Percentiles rank a stretch among this genome's conserved stretches.
Conservation (phyloP, 768 basidiomycete species). For the Punctularia strigosozonata region DNA sequence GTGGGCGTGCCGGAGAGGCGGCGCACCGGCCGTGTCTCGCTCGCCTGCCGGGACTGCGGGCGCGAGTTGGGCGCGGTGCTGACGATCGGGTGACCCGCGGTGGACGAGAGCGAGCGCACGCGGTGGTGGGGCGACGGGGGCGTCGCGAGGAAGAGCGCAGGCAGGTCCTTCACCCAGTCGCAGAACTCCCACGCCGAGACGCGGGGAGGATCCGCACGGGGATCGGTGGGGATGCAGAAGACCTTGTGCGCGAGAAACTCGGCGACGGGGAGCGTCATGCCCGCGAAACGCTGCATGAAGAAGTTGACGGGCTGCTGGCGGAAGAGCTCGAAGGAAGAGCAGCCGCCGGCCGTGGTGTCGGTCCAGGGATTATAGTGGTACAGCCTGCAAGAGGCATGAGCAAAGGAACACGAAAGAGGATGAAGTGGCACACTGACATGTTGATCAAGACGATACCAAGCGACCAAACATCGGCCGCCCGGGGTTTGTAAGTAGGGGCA, state of each 20-base stretch:
- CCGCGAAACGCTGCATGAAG: constrained; percentile 83
- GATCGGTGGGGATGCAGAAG: constrained; percentile 67
- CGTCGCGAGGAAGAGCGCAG: constrained; percentile 47
- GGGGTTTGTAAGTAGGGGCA: constrained; percentile 87
- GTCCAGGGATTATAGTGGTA: constrained; percentile 99
- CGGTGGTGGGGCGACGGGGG: constrained; percentile 32
- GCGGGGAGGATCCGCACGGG: constrained; percentile 46
- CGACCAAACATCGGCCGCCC: constrained; percentile 97
- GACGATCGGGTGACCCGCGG: constrained; percentile 50
- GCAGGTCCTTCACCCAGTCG: constrained; percentile 74
- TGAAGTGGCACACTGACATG: no score
- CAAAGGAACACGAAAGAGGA: no score
- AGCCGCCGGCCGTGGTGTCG: constrained; percentile 75
- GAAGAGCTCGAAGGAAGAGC: constrained; percentile 74
- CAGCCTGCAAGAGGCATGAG: constrained; percentile 61
- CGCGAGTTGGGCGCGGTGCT: constrained; percentile 59
- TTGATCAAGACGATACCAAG: constrained; percentile 98
- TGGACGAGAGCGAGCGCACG: constrained; percentile 46
- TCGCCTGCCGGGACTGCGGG: constrained; percentile 56
- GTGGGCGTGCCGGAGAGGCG: constrained; percentile 40
- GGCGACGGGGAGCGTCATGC: constrained; percentile 80
- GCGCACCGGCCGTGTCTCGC: constrained; percentile 24
- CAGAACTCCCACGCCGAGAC: constrained; percentile 80
- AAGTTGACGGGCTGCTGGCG: constrained; percentile 71
- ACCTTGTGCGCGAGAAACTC: constrained; percentile 77